phyloP scores from a whole-genome alignment of 2,329 filamentous ascomycete genomes.

The Tolypocladium guangdongense region DNA sequence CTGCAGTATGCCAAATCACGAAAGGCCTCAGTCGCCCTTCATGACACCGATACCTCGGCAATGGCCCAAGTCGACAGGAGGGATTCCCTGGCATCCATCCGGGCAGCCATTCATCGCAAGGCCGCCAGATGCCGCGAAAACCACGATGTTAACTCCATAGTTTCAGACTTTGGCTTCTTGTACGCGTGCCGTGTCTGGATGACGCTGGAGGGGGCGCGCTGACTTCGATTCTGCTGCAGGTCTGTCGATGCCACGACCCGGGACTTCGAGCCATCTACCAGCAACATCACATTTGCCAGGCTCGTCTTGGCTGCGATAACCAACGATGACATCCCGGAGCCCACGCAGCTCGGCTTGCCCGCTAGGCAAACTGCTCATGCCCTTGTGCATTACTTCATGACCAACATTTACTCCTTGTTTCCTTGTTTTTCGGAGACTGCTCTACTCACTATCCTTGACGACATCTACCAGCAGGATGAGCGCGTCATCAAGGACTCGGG shows the following conservation, averaged over 20 bases:
- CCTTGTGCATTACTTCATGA: conserved; percentile 74
- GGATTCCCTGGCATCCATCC: conserved; percentile 51
- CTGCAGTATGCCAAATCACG: conserved; percentile 60
- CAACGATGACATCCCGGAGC: conserved; percentile 59
- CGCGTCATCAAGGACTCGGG: conserved; percentile 57
- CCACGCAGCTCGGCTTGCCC: conserved; percentile 53
- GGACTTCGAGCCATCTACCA: conserved; percentile 82
- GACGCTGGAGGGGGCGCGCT: neutral
- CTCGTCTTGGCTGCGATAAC: conserved; percentile 75
- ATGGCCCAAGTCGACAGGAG: conserved; percentile 42
- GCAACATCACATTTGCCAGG: conserved; percentile 85
- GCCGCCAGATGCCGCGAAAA: conserved; percentile 60
- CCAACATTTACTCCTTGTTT: conserved; percentile 68
- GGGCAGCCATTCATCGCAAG: conserved; percentile 53
- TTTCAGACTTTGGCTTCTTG: conserved; percentile 90
- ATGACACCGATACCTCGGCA: conserved; percentile 40
- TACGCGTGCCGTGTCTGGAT: conserved; percentile 28
- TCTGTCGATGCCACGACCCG: conserved; percentile 90
- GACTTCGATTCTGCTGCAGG: conserved; percentile 29
- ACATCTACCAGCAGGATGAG: conserved; percentile 63
- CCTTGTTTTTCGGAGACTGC: conserved; percentile 75
- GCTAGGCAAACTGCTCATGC: conserved; percentile 55
- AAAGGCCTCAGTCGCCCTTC: conserved; percentile 57
- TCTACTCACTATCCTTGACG: conserved; percentile 69
- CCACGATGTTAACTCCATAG: conserved; percentile 79